Evolutionary conservation across 2,329 filamentous ascomycete genomes (phyloP), one percentile per base, ranked within the genome.

Genomic region (Fusarium verticillioides): DNA sequence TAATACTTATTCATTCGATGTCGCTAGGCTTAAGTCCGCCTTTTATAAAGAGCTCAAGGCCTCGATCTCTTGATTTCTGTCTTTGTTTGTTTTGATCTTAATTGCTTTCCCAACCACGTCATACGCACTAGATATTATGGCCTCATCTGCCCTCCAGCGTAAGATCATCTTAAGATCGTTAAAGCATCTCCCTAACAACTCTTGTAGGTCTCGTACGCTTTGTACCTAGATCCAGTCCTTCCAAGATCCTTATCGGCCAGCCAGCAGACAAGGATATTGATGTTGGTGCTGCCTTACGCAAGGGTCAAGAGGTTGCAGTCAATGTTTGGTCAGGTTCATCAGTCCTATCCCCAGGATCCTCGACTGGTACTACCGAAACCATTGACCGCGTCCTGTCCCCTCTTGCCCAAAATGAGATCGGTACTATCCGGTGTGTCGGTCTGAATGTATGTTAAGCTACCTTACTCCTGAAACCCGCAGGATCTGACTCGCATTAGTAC

Each of bases 401-500:
- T 36, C 70, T 81, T 15, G 78, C 78, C 4, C 72, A 77, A n/a
- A 74, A 63, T 9, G 79, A 81, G 52, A 85, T 88, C 56, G 88
- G 88, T 30, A 87, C 87, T 1, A 88, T 91, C 58, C 84, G 88
- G 50, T 90, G 89, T 74, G 87, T 91, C 69, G 88, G 89, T 1
- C 74, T 91, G 69, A 90, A 91, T 69, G 84, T 84, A 60, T 74
- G 83, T 78, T 11, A 37, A 40, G 32, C 4, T 8, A 18, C 23
- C 7, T 44, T 44, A 12, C 21, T 23, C 26, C 28, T 37, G 30
- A 6, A 13, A 28, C 28, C 21, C 26, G 7, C 13, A 30, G 16
- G 4, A 8, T 46, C 30, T 63, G 19, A 75, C 70, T 39, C 23
- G 16, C 6, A 46, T 42, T 37, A 83, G 82, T 83, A 83, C 60